These are phyloP conservation scores for Xylaria hypoxylon DNA, from an alignment of 2,329 filamentous ascomycete genomes.

Conservation along the genomic window DNA sequence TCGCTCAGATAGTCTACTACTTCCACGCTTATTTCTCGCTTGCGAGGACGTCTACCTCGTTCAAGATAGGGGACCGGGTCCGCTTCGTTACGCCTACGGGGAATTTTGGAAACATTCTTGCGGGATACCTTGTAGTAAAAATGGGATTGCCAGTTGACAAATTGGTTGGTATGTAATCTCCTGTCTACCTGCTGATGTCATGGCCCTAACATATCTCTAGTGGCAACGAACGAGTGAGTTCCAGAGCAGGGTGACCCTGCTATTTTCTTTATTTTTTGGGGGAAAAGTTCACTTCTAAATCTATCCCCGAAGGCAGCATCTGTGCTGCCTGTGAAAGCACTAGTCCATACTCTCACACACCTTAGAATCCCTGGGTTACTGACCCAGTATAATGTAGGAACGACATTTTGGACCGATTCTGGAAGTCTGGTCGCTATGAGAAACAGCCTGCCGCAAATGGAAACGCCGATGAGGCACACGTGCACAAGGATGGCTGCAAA, in stretches of 20 bases:
- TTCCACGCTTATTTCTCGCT: slow-evolving; percentile 94
- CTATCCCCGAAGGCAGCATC: no score
- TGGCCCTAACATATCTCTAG: slow-evolving; percentile 47
- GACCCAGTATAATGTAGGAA: slow-evolving; percentile 61
- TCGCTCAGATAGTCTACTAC: slow-evolving; percentile 98
- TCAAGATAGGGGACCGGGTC: slow-evolving; percentile 74
- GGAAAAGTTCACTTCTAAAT: no score
- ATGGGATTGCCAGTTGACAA: slow-evolving; percentile 92
- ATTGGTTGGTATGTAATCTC: slow-evolving; percentile 65
- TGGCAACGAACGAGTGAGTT: slow-evolving; percentile 83
- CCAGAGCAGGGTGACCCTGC: neutral
- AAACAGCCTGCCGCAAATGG: slow-evolving; percentile 78
- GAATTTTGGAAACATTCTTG: slow-evolving; percentile 93
- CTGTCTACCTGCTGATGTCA: neutral
- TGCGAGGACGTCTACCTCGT: slow-evolving; percentile 67
- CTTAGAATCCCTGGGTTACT: neutral
- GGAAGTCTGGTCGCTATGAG: slow-evolving; percentile 88
- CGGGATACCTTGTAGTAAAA: slow-evolving; percentile 89
- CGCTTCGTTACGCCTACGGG: slow-evolving; percentile 93
- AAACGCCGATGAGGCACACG: slow-evolving; percentile 69
- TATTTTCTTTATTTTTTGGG: neutral
- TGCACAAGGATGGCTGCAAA: slow-evolving; percentile 80
- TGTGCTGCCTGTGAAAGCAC: neutral
- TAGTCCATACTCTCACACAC: neutral
- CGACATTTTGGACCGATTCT: slow-evolving; percentile 96